A percentile compares a stretch with the other conserved stretches of the same genome.
phyloP scores from a whole-genome alignment of 805 yeast species.

The Candida nitratophila region DNA sequence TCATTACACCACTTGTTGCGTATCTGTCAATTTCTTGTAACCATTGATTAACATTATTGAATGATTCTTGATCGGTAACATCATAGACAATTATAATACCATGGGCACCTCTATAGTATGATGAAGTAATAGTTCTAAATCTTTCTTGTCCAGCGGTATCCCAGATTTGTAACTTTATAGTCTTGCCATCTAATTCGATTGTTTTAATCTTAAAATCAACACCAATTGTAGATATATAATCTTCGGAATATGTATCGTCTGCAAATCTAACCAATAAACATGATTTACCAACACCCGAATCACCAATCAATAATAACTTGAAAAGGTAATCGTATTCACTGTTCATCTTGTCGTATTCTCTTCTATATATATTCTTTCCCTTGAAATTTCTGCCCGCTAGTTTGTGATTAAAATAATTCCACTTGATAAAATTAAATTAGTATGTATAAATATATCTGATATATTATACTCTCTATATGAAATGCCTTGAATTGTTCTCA shows the following conservation, averaged over 20 bases:
- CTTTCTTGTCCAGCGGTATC: slow-evolving; percentile 99
- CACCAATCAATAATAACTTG: slow-evolving; percentile 92
- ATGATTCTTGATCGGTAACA: slow-evolving; percentile 94
- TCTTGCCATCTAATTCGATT: slow-evolving; percentile 91
- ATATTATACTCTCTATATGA: too few species aligned
- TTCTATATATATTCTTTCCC: neutral
- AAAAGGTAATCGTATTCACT: slow-evolving; percentile 97
- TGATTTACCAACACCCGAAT: slow-evolving; percentile 98
- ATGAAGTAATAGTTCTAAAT: slow-evolving; percentile 94
- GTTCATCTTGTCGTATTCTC: slow-evolving; percentile 42
- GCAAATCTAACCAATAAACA: slow-evolving; percentile 93
- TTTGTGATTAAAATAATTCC: neutral
- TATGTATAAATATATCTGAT: too few species aligned
- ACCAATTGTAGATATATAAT: slow-evolving; percentile 95
- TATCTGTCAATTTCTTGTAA: slow-evolving; percentile 96
- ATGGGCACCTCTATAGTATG: slow-evolving; percentile 97
- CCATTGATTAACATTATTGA: slow-evolving; percentile 97
- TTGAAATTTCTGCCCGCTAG: neutral
- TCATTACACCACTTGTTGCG: slow-evolving; percentile 96
- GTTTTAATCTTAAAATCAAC: slow-evolving; percentile 91
- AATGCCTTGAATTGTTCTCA: too few species aligned
- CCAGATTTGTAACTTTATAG: slow-evolving; percentile 97
- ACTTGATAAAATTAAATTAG: too few species aligned
- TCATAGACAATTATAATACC: slow-evolving; percentile 97
- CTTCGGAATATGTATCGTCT: slow-evolving; percentile 94